phyloP scores from a whole-genome alignment of 2,329 filamentous ascomycete genomes.

The Fulvia fulva region DNA sequence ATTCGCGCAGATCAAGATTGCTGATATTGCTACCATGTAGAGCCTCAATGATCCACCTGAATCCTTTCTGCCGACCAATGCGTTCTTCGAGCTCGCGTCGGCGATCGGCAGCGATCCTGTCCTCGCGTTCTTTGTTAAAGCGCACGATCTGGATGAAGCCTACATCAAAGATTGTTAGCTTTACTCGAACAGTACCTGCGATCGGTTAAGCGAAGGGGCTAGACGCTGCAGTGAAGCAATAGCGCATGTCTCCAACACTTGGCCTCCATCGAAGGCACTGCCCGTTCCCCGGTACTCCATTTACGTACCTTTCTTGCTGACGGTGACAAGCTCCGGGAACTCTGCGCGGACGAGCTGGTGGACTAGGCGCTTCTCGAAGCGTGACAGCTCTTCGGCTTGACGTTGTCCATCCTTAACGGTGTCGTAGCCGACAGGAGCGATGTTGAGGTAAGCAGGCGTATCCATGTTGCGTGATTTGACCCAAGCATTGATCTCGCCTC shows the following conservation, averaged over 20 bases:
- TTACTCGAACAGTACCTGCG: too few species aligned
- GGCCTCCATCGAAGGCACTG: too few species aligned
- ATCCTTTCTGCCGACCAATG: slow-evolving; percentile 45
- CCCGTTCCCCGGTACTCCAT: too few species aligned
- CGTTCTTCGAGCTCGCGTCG: slow-evolving; percentile 39
- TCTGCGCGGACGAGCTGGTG: slow-evolving; percentile 64
- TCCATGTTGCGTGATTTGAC: slow-evolving; percentile 30
- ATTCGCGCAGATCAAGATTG: slow-evolving; percentile 36
- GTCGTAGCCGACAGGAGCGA: slow-evolving; percentile 25
- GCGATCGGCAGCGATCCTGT: slow-evolving; percentile 36
- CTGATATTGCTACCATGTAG: slow-evolving; percentile 38
- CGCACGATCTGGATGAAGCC: slow-evolving; percentile 42
- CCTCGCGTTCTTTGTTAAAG: slow-evolving; percentile 43
- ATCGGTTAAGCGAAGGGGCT: too few species aligned
- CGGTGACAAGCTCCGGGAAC: slow-evolving; percentile 47
- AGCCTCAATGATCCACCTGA: slow-evolving; percentile 50
- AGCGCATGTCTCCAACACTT: too few species aligned
- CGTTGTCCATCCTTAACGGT: slow-evolving; percentile 18
- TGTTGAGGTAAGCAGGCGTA: slow-evolving; percentile 33
- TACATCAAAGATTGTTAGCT: too few species aligned
- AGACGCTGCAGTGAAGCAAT: too few species aligned
- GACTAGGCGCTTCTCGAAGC: slow-evolving; percentile 62
- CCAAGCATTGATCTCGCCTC: slow-evolving; percentile 48
- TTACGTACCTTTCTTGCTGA: slow-evolving; percentile 40
- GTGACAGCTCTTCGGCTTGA: slow-evolving; percentile 41